Percentiles rank a stretch among this genome's conserved stretches.
These are phyloP conservation scores for Tolypocladium endophyticum DNA, from an alignment of 2,329 filamentous ascomycete species.

Conservation along the genomic window DNA sequence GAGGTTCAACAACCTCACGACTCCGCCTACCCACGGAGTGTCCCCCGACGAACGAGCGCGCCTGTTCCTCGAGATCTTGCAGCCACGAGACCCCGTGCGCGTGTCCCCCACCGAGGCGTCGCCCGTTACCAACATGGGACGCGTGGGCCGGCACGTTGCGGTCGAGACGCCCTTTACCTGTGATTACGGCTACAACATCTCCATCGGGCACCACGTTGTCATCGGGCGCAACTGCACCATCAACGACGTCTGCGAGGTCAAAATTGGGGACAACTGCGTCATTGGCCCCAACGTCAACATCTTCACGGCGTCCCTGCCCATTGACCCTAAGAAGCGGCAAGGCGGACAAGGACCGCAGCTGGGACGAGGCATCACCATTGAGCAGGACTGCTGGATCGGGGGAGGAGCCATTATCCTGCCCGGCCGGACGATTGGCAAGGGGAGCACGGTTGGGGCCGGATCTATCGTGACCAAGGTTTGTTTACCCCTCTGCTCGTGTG, in stretches of 20 bases:
- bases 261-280: slow-evolving; percentile 66
- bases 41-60: slow-evolving; percentile 57
- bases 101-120: slow-evolving; percentile 44
- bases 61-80: slow-evolving; percentile 61
- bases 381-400: slow-evolving; percentile 77
- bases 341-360: slow-evolving; percentile 63
- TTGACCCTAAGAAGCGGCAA: slow-evolving; percentile 62
- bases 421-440: slow-evolving; percentile 70
- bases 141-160: slow-evolving; percentile 62
- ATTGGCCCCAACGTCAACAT: slow-evolving; percentile 82
- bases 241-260: slow-evolving; percentile 75
- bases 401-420: slow-evolving; percentile 69
- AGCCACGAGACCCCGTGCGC: slow-evolving; percentile 46
- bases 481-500: slow-evolving; percentile 1
- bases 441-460: slow-evolving; percentile 70
- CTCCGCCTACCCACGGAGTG: slow-evolving; percentile 62
- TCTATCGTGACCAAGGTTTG: slow-evolving; percentile 71
- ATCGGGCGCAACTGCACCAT: slow-evolving; percentile 79
- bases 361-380: slow-evolving; percentile 65
- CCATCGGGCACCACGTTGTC: slow-evolving; percentile 73
- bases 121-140: slow-evolving; percentile 43
- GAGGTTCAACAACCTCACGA: slow-evolving; percentile 71
- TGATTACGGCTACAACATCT: slow-evolving; percentile 93
- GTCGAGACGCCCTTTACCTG: slow-evolving; percentile 86
- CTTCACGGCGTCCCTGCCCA: slow-evolving; percentile 62